Evolutionary conservation across 2,329 filamentous ascomycete species (phyloP), one percentile per base, ranked within the genome.

Genomic region (Aspergillus brasiliensis): DNA sequence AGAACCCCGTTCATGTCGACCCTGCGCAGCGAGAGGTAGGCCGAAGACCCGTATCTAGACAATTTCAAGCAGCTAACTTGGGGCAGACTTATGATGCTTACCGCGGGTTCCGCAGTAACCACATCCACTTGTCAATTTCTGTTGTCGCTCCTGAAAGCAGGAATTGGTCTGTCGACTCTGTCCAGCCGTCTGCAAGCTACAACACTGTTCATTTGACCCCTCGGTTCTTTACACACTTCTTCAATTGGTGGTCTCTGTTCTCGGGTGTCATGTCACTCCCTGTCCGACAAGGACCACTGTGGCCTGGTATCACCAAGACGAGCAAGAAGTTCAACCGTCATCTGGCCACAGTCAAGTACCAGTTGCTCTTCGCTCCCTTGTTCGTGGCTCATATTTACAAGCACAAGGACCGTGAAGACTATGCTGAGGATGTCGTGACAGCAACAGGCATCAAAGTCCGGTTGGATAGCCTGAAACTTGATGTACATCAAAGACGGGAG

Each of bases 251-350:
- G 92, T 94, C 91, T 0, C 87, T 98, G 67, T 99, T 99, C 76
- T 92, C 92, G 8, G 93, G 94, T 1, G 90, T 94, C 8, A 92
- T 98, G 88, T 96, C 94, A 10, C 82, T 99, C 27, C 96, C 95
- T 10, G 90, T 99, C 59, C 91, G 95, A 0, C 96, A 99, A 79
- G 95, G 95, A 15, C 84, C 86, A 49, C 83, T 99, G 3, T 99
- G 93, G 88, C 94, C 93, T 5, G 92, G 92, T 0, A 85, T 92
- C 23, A 95, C 97, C 68, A 97, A 97, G 81, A 95, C 92, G 48
- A 97, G 92, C 82, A 99, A 99, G 80, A 99, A 99, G 74, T 99
- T 99, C 74, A 94, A 94, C 13, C 87, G 95, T 52, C 96, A 99
- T 77, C 81, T 99, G 62, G 94, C 92, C n/a, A 99, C 96, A 8